Evolutionary conservation across 1,284 basidiomycete species (phyloP), one percentile per base, ranked within the genome.

Genomic region (Exobasidium cylindrosporum): DNA sequence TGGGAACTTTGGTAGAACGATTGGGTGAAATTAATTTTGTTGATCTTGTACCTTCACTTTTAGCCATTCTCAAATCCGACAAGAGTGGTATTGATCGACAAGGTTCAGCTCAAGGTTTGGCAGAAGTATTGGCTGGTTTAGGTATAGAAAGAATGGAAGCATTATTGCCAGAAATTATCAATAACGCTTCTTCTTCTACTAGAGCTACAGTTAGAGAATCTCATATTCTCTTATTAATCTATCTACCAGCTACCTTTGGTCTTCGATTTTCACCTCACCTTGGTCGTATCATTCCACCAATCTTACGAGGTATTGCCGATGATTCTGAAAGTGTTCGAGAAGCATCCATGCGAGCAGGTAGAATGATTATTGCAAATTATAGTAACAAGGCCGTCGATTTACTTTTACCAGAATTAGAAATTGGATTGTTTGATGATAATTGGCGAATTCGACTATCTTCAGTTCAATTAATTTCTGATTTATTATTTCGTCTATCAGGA

Each of bases 341-440:
- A 67, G 94, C 95, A 14, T 94, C 95, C 3, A 97, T 98, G 94
- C 87, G 92, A 43, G 95, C 96, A n/a, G 95, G 95, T 66, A 86
- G 95, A 70, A 98, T 98, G 94, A 90, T 98, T 72, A 92, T 98
- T 67, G 89, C 88, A 64, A 97, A 97, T 81, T 97, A 98, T 83
- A 90, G 92, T 28, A 86, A 79, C 78, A 90, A 88, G 78, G 95
- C 96, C 3, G 91, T 98, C 61, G 95, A 98, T 70, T 84, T 99
- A 30, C 84, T 98, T 3, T 83, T 99, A 29, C 96, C 95, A 2
- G 93, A 97, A 80, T 86, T 99, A 54, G 94, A 98, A 81, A 86
- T 85, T 55, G 93, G 94, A 4, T 91, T 98, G 87, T 94, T 97
- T 80, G 94, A 97, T 81, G 83, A 89, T 56, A 87, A 88, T 45